phyloP scores from a whole-genome alignment of 2,329 filamentous ascomycete genomes.

The Aspergillus sp. region DNA sequence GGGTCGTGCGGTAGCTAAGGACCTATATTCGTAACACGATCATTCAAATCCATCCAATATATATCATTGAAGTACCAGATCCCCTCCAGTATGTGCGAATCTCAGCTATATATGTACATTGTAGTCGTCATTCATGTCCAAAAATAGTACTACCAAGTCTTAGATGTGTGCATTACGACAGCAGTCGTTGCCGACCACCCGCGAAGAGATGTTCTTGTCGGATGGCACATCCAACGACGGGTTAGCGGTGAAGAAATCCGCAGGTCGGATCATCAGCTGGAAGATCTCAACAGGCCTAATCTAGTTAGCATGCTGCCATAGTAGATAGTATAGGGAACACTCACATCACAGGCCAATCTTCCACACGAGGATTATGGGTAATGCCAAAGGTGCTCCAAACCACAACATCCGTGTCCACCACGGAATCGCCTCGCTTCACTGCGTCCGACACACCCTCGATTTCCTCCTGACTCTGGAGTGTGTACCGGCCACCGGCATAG shows the following conservation, averaged over 20 bases:
- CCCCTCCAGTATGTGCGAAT: no score
- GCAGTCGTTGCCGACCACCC: conserved; percentile 34
- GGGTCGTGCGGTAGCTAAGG: no score
- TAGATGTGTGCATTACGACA: conserved; percentile 36
- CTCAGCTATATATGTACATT: conserved; percentile 8
- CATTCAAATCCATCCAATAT: not conserved
- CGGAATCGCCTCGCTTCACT: conserved; percentile 33
- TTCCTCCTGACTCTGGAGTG: conserved; percentile 52
- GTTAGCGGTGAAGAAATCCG: conserved; percentile 57
- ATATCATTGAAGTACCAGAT: not conserved
- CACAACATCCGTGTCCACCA: conserved; percentile 45
- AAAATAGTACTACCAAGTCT: not conserved
- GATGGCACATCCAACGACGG: conserved; percentile 57
- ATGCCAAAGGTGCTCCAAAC: conserved; percentile 49
- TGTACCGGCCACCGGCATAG: conserved; percentile 57
- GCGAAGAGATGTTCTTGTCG: conserved; percentile 36
- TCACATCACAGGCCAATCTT: conserved; percentile 50
- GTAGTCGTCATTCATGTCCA: conserved; percentile 10
- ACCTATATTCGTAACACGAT: no score
- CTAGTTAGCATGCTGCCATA: conserved; percentile 10
- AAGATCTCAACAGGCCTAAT: conserved; percentile 40
- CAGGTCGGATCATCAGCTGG: conserved; percentile 49
- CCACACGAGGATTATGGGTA: conserved; percentile 48
- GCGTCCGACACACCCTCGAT: conserved; percentile 37
- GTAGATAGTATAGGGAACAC: not conserved